A percentile compares a stretch with the other conserved stretches of the same genome.
Conservation (phyloP, 345 rosid genomes). For the Cochlearia excelsa region DNA sequence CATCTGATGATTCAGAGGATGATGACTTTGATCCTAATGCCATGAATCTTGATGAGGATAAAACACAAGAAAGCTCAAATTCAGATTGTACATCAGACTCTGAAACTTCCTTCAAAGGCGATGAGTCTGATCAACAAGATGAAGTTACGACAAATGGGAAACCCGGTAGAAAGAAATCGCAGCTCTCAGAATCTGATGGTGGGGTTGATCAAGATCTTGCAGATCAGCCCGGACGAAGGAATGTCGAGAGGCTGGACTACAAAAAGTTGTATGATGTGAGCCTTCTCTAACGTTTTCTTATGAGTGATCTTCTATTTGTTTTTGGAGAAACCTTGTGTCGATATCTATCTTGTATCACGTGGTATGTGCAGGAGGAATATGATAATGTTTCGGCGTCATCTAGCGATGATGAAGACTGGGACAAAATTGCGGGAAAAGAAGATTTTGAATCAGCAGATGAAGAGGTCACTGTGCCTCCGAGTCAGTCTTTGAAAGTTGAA, state of each 20-base stretch:
- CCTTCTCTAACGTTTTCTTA: constrained; percentile 10
- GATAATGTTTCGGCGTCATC: constrained; percentile 47
- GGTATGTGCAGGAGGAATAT: constrained; percentile 68
- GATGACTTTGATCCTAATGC: constrained; percentile 72
- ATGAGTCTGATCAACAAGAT: constrained; percentile 39
- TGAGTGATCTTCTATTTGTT: constrained; percentile 11
- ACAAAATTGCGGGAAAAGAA: constrained; percentile 38
- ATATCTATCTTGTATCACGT: constrained; percentile 23
- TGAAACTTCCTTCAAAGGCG: constrained; percentile 33
- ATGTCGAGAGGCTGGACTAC: constrained; percentile 76
- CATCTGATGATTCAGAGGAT: constrained; percentile 94
- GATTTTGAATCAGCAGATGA: constrained; percentile 39
- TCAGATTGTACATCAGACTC: constrained; percentile 80
- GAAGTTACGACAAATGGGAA: constrained; percentile 29
- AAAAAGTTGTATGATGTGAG: constrained; percentile 85
- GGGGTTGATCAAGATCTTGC: constrained; percentile 38
- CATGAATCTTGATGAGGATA: constrained; percentile 42
- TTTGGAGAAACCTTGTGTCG: constrained; percentile 14
- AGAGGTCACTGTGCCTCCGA: constrained; percentile 24
- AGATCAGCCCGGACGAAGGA: constrained; percentile 52
- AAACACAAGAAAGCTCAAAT: constrained; percentile 54
- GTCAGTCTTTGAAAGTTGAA: constrained; percentile 25
- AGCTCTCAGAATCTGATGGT: constrained; percentile 39
- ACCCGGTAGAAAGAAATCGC: constrained; percentile 29
- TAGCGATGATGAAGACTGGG: constrained; percentile 67